Conservation (phyloP, 441 rosid genomes). For the Aleurites moluccanus region DNA sequence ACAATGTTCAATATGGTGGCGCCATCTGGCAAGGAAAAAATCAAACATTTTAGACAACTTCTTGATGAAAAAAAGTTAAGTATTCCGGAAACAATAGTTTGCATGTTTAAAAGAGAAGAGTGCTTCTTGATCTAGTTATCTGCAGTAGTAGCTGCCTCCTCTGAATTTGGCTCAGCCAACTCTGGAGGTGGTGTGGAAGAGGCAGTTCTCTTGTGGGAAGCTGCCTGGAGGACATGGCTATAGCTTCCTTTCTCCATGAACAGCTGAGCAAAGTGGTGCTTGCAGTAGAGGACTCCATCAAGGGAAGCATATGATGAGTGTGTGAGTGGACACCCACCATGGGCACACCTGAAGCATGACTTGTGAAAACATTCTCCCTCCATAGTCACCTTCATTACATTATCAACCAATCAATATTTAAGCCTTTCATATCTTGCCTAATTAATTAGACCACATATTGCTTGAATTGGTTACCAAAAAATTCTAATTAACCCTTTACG, state of each 20-base stretch:
- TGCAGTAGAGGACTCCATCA: conserved; percentile 86
- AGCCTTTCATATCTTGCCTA: too few relatives aligned
- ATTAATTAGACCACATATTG: not conserved
- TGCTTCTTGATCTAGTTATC: conserved; percentile 2
- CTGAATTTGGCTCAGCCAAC: conserved; percentile 25
- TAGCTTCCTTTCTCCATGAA: conserved; percentile 96
- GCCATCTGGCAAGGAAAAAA: not conserved
- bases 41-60: not conserved
- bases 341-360: conserved; percentile 95
- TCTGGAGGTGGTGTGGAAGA: conserved; percentile 55
- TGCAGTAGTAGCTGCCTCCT: conserved; percentile 2
- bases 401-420: not conserved
- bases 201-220: conserved; percentile 62
- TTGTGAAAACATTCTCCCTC: conserved; percentile 96
- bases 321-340: conserved; percentile 83
- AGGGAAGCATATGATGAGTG: conserved; percentile 95
- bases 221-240: conserved; percentile 74
- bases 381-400: conserved; percentile 63
- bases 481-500: not conserved
- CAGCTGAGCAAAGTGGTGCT: conserved; percentile 90
- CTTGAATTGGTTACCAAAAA: not conserved
- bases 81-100: not conserved
- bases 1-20: conserved; percentile 10
- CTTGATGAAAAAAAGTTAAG: not conserved
- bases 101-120: not conserved